These are phyloP conservation scores for Ganoderma boninense DNA, from an alignment of 1,284 basidiomycete species.

Conservation along the genomic window DNA sequence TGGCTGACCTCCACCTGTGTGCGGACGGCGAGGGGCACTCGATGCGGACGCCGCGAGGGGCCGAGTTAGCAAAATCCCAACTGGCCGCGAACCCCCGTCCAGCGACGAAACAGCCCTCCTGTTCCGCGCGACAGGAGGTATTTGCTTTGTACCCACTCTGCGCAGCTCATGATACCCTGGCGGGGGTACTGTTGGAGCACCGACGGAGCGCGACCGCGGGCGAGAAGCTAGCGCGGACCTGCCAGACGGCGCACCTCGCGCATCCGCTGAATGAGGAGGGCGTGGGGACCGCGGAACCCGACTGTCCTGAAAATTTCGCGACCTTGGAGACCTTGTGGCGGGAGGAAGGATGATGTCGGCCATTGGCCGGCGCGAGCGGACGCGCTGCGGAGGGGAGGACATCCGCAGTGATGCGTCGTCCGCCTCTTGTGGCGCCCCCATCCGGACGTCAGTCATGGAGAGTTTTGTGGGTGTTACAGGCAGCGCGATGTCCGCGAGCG, in stretches of 20 bases:
- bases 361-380: not conserved
- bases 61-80: not conserved
- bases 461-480: not conserved
- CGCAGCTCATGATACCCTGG: not conserved
- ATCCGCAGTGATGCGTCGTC: not conserved
- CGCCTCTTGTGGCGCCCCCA: not conserved
- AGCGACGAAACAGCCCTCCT: not conserved
- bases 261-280: not conserved
- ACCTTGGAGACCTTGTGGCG: not conserved
- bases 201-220: not conserved
- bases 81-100: conserved; percentile 6
- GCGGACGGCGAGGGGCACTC: not conserved
- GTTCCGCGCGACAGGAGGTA: not conserved
- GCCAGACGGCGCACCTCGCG: not conserved
- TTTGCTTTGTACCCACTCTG: not conserved
- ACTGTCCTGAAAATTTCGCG: not conserved
- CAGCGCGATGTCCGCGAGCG: not conserved
- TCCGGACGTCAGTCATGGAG: not conserved
- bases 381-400: not conserved
- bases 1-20: not conserved
- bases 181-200: not conserved
- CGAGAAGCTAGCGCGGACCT: not conserved
- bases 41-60: not conserved
- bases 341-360: not conserved
- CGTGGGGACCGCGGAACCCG: not conserved